Percentiles rank a stretch among this genome's conserved stretches.
These are phyloP conservation scores for Xylariaceae sp. DNA, from an alignment of 2,329 filamentous ascomycete genomes.

Conservation along the genomic window DNA sequence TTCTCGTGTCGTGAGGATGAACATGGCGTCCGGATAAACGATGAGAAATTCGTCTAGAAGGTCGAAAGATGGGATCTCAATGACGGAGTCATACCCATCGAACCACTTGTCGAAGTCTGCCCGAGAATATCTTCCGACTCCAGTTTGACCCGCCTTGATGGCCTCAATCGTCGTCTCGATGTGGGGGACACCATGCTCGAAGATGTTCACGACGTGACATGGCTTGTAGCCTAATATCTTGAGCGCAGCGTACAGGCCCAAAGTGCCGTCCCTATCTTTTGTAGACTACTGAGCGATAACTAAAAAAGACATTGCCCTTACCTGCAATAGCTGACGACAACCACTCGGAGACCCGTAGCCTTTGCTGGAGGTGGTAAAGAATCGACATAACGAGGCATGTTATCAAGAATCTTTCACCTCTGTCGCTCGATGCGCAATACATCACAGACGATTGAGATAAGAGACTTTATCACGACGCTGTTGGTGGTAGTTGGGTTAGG, in stretches of 20 bases:
- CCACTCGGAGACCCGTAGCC: too few relatives aligned
- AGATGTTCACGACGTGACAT: conserved; percentile 3
- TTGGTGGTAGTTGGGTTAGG: too few relatives aligned
- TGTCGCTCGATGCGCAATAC: too few relatives aligned
- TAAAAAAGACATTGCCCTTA: too few relatives aligned
- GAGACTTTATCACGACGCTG: too few relatives aligned
- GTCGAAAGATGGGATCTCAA: neutral
- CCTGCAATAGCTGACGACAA: too few relatives aligned
- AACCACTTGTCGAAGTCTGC: conserved; percentile 17
- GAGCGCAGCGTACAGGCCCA: conserved; percentile 10
- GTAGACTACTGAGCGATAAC: neutral
- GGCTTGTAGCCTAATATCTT: conserved; percentile 8
- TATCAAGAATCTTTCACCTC: too few relatives aligned
- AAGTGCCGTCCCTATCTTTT: conserved; percentile 9
- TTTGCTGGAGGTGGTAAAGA: too few relatives aligned
- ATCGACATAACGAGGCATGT: too few relatives aligned
- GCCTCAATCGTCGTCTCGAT: conserved; percentile 13
- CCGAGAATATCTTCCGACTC: conserved; percentile 9
- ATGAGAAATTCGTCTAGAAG: conserved; percentile 10
- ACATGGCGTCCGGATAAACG: conserved; percentile 14
- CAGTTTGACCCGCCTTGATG: conserved; percentile 6
- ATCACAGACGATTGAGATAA: too few relatives aligned
- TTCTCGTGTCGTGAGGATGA: conserved; percentile 9
- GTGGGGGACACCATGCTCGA: conserved; percentile 6
- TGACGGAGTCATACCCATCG: conserved; percentile 9